Evolutionary conservation across 1,284 basidiomycete genomes (phyloP).

Genomic region (Microbotryum scabiosae): DNA sequence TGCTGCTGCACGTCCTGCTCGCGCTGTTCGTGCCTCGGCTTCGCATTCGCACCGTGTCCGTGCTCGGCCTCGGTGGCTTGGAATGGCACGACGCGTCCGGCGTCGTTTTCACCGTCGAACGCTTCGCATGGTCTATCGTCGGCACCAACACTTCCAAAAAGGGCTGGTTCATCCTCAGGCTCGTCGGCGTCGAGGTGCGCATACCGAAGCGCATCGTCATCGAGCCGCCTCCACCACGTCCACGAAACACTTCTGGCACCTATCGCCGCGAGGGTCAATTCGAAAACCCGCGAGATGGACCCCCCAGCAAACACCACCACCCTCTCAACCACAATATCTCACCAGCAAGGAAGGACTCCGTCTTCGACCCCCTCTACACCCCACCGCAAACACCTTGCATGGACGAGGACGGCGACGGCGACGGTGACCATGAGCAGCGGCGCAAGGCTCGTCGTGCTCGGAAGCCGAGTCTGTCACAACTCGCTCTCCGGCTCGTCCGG

Average conservation of each 20-base stretch:
- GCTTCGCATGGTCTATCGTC: not conserved
- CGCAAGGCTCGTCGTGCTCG: not conserved
- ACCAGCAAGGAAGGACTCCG: not conserved
- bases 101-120: too few relatives aligned
- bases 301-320: not conserved
- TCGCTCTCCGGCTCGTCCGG: not conserved
- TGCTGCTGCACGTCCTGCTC: too few relatives aligned
- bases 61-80: too few relatives aligned
- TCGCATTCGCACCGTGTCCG: too few relatives aligned
- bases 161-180: constrained; percentile 6
- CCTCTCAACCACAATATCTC: not conserved
- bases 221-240: not conserved
- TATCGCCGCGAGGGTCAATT: not conserved
- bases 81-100: too few relatives aligned
- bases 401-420: not conserved
- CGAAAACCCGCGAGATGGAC: not conserved
- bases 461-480: not conserved
- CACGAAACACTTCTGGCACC: not conserved
- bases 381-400: not conserved
- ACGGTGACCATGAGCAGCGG: not conserved
- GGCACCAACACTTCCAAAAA: not conserved
- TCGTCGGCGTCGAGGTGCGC: constrained; percentile 2
- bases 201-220: not conserved
- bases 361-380: not conserved
- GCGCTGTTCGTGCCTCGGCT: too few relatives aligned